These are phyloP conservation scores for Microstegium vimineum DNA, from an alignment of 176 grass and related monocot genomes.

Conservation along the genomic window DNA sequence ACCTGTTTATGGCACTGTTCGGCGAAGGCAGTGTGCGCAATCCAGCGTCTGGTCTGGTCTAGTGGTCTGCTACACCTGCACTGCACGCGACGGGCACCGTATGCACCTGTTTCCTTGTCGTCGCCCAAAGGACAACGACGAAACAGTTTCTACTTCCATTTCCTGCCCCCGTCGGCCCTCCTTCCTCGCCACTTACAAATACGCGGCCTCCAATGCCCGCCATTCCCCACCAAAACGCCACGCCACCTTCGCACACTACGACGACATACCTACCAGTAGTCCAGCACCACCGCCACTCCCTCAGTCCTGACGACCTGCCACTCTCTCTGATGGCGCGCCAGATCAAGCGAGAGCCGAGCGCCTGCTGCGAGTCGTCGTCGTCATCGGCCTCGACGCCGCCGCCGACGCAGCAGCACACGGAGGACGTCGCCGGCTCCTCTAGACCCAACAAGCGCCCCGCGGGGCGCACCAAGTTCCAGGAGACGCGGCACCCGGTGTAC, in stretches of 20 bases:
- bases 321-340: background rate
- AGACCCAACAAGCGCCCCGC: slow-evolving; percentile 30
- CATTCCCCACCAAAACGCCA: background rate
- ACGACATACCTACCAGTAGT: too few species aligned
- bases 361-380: background rate
- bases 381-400: background rate
- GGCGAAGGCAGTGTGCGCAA: too few species aligned
- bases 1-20: background rate
- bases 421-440: background rate
- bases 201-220: background rate
- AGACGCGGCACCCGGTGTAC: slow-evolving; percentile 64
- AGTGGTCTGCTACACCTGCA: background rate
- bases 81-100: background rate
- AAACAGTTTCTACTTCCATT: background rate
- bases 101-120: background rate
- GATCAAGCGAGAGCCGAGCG: background rate
- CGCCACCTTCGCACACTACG: background rate
- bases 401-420: background rate
- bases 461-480: slow-evolving; percentile 58
- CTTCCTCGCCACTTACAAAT: slow-evolving; percentile 9
- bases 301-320: background rate
- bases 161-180: background rate
- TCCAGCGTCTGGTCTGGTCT: too few species aligned
- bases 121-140: background rate
- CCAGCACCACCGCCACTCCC: background rate